A percentile compares a stretch with the other conserved stretches of the same genome.
Conservation (phyloP, 805 yeast genomes). For the Lipomyces yamanashiensis region DNA sequence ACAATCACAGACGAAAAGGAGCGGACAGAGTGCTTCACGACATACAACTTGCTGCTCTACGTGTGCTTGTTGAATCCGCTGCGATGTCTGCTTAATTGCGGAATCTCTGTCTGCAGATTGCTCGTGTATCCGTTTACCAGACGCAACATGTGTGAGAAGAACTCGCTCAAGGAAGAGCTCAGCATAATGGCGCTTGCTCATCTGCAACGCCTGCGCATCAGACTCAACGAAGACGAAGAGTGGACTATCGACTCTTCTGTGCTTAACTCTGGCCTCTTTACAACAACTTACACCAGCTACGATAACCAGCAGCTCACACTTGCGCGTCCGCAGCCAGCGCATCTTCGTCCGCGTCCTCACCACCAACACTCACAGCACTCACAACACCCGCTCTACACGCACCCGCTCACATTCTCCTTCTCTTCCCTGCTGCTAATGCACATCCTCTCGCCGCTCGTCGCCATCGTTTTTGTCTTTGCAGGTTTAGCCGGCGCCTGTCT, state of each 20-base stretch:
- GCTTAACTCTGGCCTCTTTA: background rate
- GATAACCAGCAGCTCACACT: conserved; percentile 3
- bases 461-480: conserved; percentile 18
- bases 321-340: conserved; percentile 1
- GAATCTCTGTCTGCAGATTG: background rate
- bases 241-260: background rate
- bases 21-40: conserved; percentile 10
- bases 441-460: conserved; percentile 19
- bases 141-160: conserved; percentile 1
- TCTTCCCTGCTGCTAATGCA: conserved; percentile 15
- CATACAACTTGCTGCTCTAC: conserved; percentile 19
- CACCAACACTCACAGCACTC: no score
- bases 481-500: conserved; percentile 19
- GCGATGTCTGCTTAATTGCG: background rate
- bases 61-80: conserved; percentile 24
- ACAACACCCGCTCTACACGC: background rate
- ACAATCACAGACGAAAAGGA: background rate
- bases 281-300: background rate
- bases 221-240: conserved; percentile 3
- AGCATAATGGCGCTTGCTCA: conserved; percentile 16
- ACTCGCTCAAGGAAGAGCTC: conserved; percentile 6
- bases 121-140: background rate
- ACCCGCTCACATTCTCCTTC: conserved; percentile 6
- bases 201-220: conserved; percentile 15
- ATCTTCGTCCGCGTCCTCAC: background rate